Evolutionary conservation across 805 yeast species (phyloP).

Genomic region (Hanseniaspora clermontiae): DNA sequence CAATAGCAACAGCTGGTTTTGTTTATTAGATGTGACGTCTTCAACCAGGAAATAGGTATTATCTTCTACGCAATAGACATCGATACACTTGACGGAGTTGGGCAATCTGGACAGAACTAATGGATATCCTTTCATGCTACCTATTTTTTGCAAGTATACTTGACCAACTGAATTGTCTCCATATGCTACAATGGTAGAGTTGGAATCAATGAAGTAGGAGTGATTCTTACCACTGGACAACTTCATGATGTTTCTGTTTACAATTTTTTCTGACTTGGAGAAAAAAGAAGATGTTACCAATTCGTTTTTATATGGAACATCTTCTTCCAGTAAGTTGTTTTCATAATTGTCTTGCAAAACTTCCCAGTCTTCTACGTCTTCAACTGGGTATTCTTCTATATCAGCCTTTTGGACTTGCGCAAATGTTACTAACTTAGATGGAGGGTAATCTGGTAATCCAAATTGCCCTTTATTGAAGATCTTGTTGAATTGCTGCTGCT

Average conservation of each 20-base stretch:
- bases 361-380: background rate
- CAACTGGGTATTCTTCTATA: slow-evolving; percentile 15
- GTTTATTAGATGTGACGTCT: slow-evolving; percentile 15
- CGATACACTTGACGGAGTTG: slow-evolving; percentile 34
- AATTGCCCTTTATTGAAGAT: slow-evolving; percentile 59
- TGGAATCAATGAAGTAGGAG: slow-evolving; percentile 52
- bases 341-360: background rate
- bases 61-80: slow-evolving; percentile 59
- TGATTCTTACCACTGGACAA: slow-evolving; percentile 68
- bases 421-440: slow-evolving; percentile 14
- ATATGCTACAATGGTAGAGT: slow-evolving; percentile 70
- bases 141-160: slow-evolving; percentile 25
- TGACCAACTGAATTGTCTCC: slow-evolving; percentile 83
- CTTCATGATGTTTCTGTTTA: slow-evolving; percentile 36
- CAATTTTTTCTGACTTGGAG: slow-evolving; percentile 16
- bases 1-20: slow-evolving; percentile 28
- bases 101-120: slow-evolving; percentile 23
- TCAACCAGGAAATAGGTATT: slow-evolving; percentile 42
- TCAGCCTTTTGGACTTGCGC: slow-evolving; percentile 17
- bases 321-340: background rate
- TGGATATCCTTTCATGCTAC: slow-evolving; percentile 24
- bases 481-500: slow-evolving; percentile 31
- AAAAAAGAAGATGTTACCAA: slow-evolving; percentile 22
- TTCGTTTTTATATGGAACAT: slow-evolving; percentile 17
- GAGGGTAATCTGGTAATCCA: slow-evolving; percentile 65